Evolutionary conservation across 2,329 filamentous ascomycete genomes (phyloP), one percentile per base, ranked within the genome.

Genomic region (Tolypocladium guangdongense): DNA sequence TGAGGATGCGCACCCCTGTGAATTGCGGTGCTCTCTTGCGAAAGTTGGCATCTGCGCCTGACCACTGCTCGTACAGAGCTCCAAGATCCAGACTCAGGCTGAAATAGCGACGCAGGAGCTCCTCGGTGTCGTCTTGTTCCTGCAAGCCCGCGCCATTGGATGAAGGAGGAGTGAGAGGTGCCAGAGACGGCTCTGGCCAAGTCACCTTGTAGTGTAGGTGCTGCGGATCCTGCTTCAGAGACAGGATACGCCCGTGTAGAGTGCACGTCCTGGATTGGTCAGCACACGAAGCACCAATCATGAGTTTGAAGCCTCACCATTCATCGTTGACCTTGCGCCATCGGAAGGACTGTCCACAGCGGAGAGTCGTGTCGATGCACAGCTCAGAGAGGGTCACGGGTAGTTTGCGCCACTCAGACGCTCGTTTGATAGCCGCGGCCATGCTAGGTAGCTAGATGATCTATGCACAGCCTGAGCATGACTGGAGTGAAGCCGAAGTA

Each of bases 311-410:
- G 46, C 63, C 67, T 58, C 62, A 88, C 93, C 93, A 99, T 75
- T 92, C 86, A 66, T 91, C 83, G 45, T 83, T 80, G 49, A 89
- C 82, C 66, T 91, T 90, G 57, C 86, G 86, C 93, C 93, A 99
- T 74, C 92, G 85, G 63, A 99, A 99, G 0, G 92, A 96, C 68
- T 99, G 93, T 4, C 93, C 93, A 67, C 93, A 99, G 57, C 92
- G 85, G 36, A 99, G 75, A 0, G 90, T 96, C 0, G 92, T 99
- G 63, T 96, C 90, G 59, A 99, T 90, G 67, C 90, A 96, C 4
- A 99, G 80, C 66, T 99, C 93, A 4, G 84, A 81, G 36, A 96
- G 73, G 56, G 78, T 87, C 41, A 96, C 74, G 27, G 93, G 90
- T 60, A 99, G 73, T 73, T 88, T 95, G 59, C 83, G 83, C 93